Evolutionary conservation across 805 yeast species (phyloP).

Genomic region (Ogataea naganishii): DNA sequence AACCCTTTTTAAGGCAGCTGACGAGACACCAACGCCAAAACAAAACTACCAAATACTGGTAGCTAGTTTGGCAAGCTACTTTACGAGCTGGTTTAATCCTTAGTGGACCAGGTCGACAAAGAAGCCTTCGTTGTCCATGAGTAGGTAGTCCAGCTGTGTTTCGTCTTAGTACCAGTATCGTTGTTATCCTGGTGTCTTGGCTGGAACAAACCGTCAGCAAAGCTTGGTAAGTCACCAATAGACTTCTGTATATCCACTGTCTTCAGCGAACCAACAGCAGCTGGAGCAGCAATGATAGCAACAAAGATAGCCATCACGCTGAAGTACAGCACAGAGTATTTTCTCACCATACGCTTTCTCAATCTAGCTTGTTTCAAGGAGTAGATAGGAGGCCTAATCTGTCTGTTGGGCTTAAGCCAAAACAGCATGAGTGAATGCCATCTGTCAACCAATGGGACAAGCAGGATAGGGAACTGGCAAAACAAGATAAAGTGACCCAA

Average conservation of each 20-base stretch:
- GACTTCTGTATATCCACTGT: conserved; percentile 30
- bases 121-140: conserved; percentile 37
- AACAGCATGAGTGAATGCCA: conserved; percentile 98
- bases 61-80: conserved; percentile 1
- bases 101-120: conserved; percentile 40
- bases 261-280: conserved; percentile 54
- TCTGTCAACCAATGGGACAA: conserved; percentile 83
- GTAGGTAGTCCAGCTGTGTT: conserved; percentile 24
- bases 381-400: conserved; percentile 96
- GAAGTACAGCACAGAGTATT: conserved; percentile 80
- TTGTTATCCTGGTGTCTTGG: conserved; percentile 77
- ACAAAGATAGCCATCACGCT: conserved; percentile 59
- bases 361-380: conserved; percentile 93
- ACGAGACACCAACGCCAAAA: background rate
- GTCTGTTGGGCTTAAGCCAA: conserved; percentile 97
- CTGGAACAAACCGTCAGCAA: conserved; percentile 68
- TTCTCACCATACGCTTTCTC: conserved; percentile 95
- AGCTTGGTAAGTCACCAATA: conserved; percentile 21
- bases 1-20: too few relatives aligned
- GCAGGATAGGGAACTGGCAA: conserved; percentile 80
- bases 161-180: conserved; percentile 61
- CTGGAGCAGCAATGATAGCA: conserved; percentile 83
- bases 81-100: conserved; percentile 24
- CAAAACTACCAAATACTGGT: background rate
- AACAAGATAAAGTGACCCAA: conserved; percentile 86